Evolutionary conservation across 2,329 filamentous ascomycete species (phyloP), one percentile per base, ranked within the genome.

Genomic region (Aspergillus texensis): DNA sequence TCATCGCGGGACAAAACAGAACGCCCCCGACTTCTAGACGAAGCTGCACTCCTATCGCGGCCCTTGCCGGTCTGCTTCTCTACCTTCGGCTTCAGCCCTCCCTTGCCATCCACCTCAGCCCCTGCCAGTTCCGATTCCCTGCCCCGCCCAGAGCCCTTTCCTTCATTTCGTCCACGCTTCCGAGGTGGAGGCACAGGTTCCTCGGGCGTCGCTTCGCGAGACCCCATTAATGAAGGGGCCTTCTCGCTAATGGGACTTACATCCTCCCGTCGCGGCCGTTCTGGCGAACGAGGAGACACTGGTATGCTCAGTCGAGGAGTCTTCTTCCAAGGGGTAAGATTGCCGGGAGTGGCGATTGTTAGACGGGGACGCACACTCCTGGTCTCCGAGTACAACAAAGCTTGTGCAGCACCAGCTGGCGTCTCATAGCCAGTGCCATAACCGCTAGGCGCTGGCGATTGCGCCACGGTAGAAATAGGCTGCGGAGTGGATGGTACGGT

Each of bases 191-290:
- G 58, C 36, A 62, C 67, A 36, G 62, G 66, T 26, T 68, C 71
- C 39, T 72, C 74, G 43, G 66, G 69, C 11, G 71, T 70, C 14
- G 68, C 62, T 60, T 74, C 72, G 57, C 72, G 68, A 21, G 69
- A 71, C 46, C 73, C 73, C 58, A 70, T 62, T 16, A 78, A 76
- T 14, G 79, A 81, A n/a, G 71, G 70, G 3, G 74, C 77, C 50
- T 71, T 73, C 41, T 81, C 80, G 56, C 80, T 82, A 60, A 82
- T 80, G 0, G 80, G 80, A 67, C 80, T 82, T 12, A 82, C 75
- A 67, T 81, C 80, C 59, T 79, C 78, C 2, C 79, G 75, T 6
- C 74, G 71, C 53, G 80, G 80, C 2, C 77, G 74, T 57, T 73
- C 68, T 11, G 80, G 80, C 24, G 80, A 81, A 19, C 71, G 70